Evolutionary conservation across 768 basidiomycete genomes (phyloP).

Genomic region (Gloeostereum incarnatum): DNA sequence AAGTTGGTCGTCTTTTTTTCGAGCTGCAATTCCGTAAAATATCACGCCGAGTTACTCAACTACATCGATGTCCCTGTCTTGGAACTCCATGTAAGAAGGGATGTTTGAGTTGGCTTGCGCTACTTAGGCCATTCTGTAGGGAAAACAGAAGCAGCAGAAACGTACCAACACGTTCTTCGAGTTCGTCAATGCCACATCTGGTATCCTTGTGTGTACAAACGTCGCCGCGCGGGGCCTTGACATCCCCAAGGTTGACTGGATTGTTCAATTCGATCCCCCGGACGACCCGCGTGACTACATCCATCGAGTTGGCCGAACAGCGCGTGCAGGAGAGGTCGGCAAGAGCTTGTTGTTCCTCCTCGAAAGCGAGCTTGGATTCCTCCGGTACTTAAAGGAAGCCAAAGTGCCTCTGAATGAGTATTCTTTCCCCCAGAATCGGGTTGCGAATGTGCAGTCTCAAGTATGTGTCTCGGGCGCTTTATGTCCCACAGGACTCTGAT

Average conservation of each 20-base stretch:
- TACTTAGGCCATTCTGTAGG: slow-evolving; percentile 45
- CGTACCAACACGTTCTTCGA: slow-evolving; percentile 99
- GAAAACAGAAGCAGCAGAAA: slow-evolving; percentile 99
- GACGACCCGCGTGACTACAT: slow-evolving; percentile 99
- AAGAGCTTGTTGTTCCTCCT: slow-evolving; percentile 92
- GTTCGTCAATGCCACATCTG: slow-evolving; percentile 90
- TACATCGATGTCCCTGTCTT: slow-evolving; percentile 98
- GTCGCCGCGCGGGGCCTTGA: slow-evolving; percentile 97
- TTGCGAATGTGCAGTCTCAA: slow-evolving; percentile 95
- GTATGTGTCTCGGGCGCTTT: slow-evolving; percentile 31
- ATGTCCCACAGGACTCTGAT: no score
- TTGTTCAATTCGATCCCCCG: slow-evolving; percentile 97
- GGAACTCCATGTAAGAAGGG: slow-evolving; percentile 84
- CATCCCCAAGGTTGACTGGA: slow-evolving; percentile 97
- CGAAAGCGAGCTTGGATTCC: slow-evolving; percentile 90
- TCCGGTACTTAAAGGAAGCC: slow-evolving; percentile 93
- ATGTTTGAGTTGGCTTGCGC: background rate
- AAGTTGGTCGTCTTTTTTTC: slow-evolving; percentile 99
- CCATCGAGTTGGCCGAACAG: slow-evolving; percentile 96
- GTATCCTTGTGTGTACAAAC: slow-evolving; percentile 91
- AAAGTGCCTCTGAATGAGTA: slow-evolving; percentile 98
- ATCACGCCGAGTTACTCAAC: slow-evolving; percentile 92
- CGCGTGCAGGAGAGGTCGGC: slow-evolving; percentile 92
- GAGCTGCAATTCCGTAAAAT: slow-evolving; percentile 94
- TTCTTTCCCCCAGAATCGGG: slow-evolving; percentile 81